Percentiles rank a stretch among this genome's conserved stretches.
These are phyloP conservation scores for Geosmithia putterillii DNA, from an alignment of 2,329 filamentous ascomycete species.

Conservation along the genomic window DNA sequence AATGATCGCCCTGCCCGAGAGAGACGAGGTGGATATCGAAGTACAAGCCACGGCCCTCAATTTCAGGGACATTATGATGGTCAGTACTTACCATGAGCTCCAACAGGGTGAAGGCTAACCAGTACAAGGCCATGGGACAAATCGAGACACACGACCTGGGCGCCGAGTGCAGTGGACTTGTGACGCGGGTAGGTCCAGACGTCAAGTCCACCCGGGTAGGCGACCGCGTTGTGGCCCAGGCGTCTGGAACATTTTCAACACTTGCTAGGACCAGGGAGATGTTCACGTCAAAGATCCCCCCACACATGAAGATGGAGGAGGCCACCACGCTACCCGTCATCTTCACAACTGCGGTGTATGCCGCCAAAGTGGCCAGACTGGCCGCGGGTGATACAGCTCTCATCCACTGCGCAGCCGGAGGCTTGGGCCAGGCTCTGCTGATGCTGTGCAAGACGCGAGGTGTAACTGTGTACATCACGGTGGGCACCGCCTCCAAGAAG, in stretches of 20 bases:
- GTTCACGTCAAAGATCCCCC: background rate
- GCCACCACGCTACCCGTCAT: conserved; percentile 10
- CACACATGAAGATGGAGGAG: conserved; percentile 8
- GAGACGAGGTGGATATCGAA: conserved; percentile 6
- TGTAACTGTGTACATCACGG: conserved; percentile 15
- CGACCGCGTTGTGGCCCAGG: conserved; percentile 10
- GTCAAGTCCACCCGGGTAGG: conserved; percentile 6
- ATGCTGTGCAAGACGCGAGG: conserved; percentile 8
- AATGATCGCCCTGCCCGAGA: conserved; percentile 1
- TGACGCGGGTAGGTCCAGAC: conserved; percentile 8
- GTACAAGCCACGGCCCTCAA: conserved; percentile 6
- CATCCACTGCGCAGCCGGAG: conserved; percentile 14
- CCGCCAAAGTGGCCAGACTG: conserved; percentile 10
- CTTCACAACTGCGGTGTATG: conserved; percentile 4
- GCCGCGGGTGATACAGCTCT: conserved; percentile 15
- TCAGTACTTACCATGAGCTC: background rate
- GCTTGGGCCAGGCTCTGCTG: conserved; percentile 14
- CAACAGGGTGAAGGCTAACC: background rate
- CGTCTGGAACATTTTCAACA: conserved; percentile 12
- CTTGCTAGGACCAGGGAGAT: conserved; percentile 2
- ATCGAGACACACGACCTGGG: conserved; percentile 24
- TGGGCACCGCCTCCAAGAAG: conserved; percentile 14
- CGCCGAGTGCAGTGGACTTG: conserved; percentile 9
- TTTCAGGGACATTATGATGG: conserved; percentile 19
- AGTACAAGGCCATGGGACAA: conserved; percentile 13